Percentiles rank a stretch among this genome's conserved stretches.
These are phyloP conservation scores for Starmerella stigmatis DNA, from an alignment of 805 yeast species.

Conservation along the genomic window DNA sequence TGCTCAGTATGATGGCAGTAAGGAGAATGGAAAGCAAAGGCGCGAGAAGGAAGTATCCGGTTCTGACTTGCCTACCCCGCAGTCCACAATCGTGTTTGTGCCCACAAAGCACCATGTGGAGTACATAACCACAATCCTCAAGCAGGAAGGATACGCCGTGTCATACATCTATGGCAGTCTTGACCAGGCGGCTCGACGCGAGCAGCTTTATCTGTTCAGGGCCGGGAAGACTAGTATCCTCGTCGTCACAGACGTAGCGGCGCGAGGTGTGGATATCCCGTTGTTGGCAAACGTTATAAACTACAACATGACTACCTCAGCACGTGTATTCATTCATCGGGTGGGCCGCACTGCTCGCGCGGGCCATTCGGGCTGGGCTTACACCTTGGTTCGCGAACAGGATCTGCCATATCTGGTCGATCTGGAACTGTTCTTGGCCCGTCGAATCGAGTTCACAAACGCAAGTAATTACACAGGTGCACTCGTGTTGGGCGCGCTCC, in stretches of 20 bases:
- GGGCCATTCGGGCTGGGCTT: conserved; percentile 97
- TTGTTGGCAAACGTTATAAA: conserved; percentile 90
- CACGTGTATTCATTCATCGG: conserved; percentile 90
- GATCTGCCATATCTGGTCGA: conserved; percentile 88
- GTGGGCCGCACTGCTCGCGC: conserved; percentile 99
- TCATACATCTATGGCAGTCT: conserved; percentile 89
- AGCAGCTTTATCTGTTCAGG: conserved; percentile 76
- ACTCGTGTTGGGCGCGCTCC: conserved; percentile 73
- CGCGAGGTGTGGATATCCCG: conserved; percentile 98
- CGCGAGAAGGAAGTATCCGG: conserved; percentile 64
- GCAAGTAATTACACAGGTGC: conserved; percentile 66
- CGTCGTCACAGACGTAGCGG: conserved; percentile 89
- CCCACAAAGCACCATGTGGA: conserved; percentile 98
- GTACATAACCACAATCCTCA: conserved; percentile 61
- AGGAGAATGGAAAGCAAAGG: conserved; percentile 29
- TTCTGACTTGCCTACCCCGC: conserved; percentile 69
- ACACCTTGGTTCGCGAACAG: conserved; percentile 69
- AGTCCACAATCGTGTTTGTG: conserved; percentile 84
- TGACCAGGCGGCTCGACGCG: conserved; percentile 89
- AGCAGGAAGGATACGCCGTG: conserved; percentile 70
- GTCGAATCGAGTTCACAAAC: conserved; percentile 41
- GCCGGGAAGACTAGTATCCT: conserved; percentile 73
- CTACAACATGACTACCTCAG: conserved; percentile 79
- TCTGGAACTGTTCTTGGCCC: conserved; percentile 78
- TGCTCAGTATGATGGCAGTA: conserved; percentile 43